Base-by-base conservation (phyloP, 2,329 filamentous ascomycete genomes). In the Venturia pyrina region DNA sequence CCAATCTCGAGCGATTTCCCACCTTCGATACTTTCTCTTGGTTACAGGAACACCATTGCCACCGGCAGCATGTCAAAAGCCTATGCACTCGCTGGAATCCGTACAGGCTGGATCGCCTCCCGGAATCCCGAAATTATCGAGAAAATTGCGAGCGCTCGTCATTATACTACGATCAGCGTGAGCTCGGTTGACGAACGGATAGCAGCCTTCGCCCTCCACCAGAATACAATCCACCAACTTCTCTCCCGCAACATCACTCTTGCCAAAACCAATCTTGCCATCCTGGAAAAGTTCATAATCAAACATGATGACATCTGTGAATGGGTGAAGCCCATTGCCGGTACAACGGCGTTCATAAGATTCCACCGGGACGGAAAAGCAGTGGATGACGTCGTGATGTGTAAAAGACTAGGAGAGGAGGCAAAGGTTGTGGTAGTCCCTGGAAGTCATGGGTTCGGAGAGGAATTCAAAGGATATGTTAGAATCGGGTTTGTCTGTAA, bases 141-240 rank as follows among this genome's bases (percentile, higher is more conserved):
- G 63, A 79, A 81, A 17, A 81, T 89, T 68, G 85, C 87, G 13
- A 76, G 79, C 17, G 87, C 87, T 1, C 82, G 91, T 50, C 88
- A 95, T 74, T 96, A 95, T 78, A 96, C 90, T 3, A 92, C 89
- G 34, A 96, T 96, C 71, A 89, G 88, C 48, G 90, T 96, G 0
- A 90, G 89, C n/a, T 86, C 88, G 72, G 78, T 96, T 7, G 91
- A 96, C 73, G 90, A 96, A 73, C 83, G 85, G 62, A 81, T 96
- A 13, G 92, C 91, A 1, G 83, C 85, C 37, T 93, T 87, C 72
- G 91, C 92, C 0, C 78, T 96, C 8, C 84, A 84, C 13, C 78
- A 83, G 1, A 77, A 80, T 43, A 87, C 88, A 24, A 83, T 91
- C n/a, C 81, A 88, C 68, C 78, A 77, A 13, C 76, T 91, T 2